Evolutionary conservation across 225 moss, liverwort and hornwort species (phyloP).

Genomic region (Asterella californica): DNA sequence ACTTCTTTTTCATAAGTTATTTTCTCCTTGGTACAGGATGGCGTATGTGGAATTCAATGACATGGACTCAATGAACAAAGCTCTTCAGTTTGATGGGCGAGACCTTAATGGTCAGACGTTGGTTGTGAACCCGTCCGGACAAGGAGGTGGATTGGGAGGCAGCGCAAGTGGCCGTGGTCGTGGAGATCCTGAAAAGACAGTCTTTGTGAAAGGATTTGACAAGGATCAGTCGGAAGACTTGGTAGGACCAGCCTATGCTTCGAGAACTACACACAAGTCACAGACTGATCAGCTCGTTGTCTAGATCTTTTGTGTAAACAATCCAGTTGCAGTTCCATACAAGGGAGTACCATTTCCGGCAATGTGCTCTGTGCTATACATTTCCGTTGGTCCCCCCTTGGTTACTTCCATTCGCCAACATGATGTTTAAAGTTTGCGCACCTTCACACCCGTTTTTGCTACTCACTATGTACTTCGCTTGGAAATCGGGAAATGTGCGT

Average conservation of each 20-base stretch:
- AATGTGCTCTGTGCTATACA: too few species aligned
- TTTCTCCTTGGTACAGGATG: constrained; percentile 17
- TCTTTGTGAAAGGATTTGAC: constrained; percentile 43
- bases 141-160: constrained; percentile 44
- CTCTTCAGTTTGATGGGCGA: constrained; percentile 29
- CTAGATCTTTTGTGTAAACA: neutral
- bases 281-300: neutral
- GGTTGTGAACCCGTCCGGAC: constrained; percentile 27
- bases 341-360: too few species aligned
- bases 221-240: constrained; percentile 22
- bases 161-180: constrained; percentile 20
- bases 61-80: constrained; percentile 26
- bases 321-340: too few species aligned
- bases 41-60: constrained; percentile 38
- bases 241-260: constrained; percentile 5
- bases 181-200: constrained; percentile 26
- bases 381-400: too few species aligned
- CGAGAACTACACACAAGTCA: neutral
- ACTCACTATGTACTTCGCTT: too few species aligned
- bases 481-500: too few species aligned
- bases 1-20: neutral
- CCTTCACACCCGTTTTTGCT: too few species aligned
- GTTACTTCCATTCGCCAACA: too few species aligned
- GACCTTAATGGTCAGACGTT: constrained; percentile 22
- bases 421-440: too few species aligned